Evolutionary conservation across 2,329 filamentous ascomycete genomes (phyloP), one percentile per base, ranked within the genome.

Genomic region (Zarea fungicola): DNA sequence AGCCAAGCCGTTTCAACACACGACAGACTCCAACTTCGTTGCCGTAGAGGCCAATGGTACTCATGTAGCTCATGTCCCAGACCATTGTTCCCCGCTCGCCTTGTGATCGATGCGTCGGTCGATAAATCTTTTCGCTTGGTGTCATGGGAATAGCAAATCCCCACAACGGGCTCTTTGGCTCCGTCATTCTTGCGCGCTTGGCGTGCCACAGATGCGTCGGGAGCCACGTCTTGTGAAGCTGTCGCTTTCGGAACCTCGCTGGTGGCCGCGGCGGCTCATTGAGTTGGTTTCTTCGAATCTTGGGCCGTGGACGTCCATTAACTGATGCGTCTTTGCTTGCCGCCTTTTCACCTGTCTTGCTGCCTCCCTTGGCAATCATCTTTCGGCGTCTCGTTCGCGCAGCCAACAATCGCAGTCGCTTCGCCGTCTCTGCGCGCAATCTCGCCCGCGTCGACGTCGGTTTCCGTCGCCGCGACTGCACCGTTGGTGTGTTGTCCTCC

Each of bases 31-130:
- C 84, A 25, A 71, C 66, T 34, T 80, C 71, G 13, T 73, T 69
- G 0, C 91, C 93, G 56, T 85, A 83, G 4, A 97, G 63, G 13
- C 84, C 78, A 55, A 97, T 85, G 1, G 89, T 96, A 57, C 88
- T 87, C 72, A 93, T 86, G 63, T 96, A 99, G 64, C 91, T 97
- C 73, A 83, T 88, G 67, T 99, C 93, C 90, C 92, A 97, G 1
- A 84, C 84, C 36, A 97, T 74, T 19, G 85, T 85, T 5, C 93
- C 91, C 55, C 84, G 81, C 45, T 84, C 77, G 23, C 83, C 83
- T 45, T 83, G 81, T 19, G 89, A 85, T 55, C 91, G 82, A 70
- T 97, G 90, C 0, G 89, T 93, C 39, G 89, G 82, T 43, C 93
- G 77, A 63, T 96, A 96, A 44, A 85, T 84, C 72, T 99, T 99